Conservation (phyloP, 257 asterid genomes). For the Forsythia viridissima region DNA sequence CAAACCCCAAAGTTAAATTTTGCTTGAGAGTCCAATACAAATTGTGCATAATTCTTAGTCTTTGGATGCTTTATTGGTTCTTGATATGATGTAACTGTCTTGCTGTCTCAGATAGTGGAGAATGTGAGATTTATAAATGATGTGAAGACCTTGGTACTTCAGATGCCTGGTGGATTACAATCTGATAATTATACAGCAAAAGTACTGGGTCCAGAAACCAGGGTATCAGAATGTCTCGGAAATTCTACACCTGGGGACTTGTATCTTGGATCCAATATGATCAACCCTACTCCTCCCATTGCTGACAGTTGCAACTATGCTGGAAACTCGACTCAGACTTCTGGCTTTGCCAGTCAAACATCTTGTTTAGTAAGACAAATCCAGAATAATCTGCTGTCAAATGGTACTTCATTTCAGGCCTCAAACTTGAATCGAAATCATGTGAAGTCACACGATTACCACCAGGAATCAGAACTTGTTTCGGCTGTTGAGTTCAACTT, state of each 20-base stretch:
- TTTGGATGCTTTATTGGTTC: constrained; percentile 8
- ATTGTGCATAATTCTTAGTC: background rate
- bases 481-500: constrained; percentile 22
- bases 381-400: constrained; percentile 32
- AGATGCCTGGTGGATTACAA: constrained; percentile 52
- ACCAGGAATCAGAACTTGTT: constrained; percentile 23
- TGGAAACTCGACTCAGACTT: constrained; percentile 26
- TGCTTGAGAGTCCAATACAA: background rate
- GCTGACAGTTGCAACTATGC: constrained; percentile 19
- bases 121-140: constrained; percentile 54
- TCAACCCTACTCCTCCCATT: constrained; percentile 28
- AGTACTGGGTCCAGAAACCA: constrained; percentile 29
- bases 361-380: constrained; percentile 32
- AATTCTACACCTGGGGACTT: constrained; percentile 27
- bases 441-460: constrained; percentile 16
- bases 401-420: constrained; percentile 32
- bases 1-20: background rate
- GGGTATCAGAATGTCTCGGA: constrained; percentile 28
- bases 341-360: constrained; percentile 28
- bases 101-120: constrained; percentile 58
- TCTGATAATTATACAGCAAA: constrained; percentile 38
- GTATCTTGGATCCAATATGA: constrained; percentile 26
- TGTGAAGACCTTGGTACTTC: constrained; percentile 47
- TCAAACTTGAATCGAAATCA: constrained; percentile 21
- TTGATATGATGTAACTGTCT: constrained; percentile 15